Percentiles rank a stretch among this genome's conserved stretches.
Conservation (phyloP, 2,329 filamentous ascomycete species). For the Sarocladium kiliense region DNA sequence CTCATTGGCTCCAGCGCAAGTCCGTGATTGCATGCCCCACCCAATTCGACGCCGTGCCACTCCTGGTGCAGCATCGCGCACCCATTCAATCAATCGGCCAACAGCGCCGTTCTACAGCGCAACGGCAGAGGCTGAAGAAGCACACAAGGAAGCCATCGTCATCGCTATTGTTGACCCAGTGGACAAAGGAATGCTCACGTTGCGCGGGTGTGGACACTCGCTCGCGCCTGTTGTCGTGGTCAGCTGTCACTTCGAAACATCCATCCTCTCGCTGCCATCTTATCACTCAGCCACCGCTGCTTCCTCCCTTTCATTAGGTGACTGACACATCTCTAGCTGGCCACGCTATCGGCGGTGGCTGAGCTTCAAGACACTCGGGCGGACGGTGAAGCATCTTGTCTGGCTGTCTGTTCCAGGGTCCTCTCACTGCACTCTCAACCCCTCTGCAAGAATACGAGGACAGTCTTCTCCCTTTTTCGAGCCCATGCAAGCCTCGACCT, state of each 20-base stretch:
- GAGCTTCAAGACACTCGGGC: background rate
- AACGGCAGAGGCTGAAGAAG: background rate
- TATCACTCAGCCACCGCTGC: background rate
- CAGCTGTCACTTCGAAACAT: too few relatives aligned
- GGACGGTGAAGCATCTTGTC: background rate
- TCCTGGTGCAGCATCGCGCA: too few relatives aligned
- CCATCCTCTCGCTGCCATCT: too few relatives aligned
- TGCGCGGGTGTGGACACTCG: too few relatives aligned
- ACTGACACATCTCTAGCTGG: background rate
- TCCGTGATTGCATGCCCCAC: slow-evolving; percentile 1
- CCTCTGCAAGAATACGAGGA: background rate
- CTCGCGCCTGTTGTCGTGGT: too few relatives aligned
- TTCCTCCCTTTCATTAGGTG: background rate
- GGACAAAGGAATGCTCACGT: too few relatives aligned
- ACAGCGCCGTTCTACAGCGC: background rate
- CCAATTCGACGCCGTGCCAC: background rate
- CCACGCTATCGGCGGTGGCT: slow-evolving; percentile 7
- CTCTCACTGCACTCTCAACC: background rate
- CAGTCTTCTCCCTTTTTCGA: background rate
- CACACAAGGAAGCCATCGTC: background rate
- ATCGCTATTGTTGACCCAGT: too few relatives aligned
- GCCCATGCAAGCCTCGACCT: background rate
- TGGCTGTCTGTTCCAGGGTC: background rate
- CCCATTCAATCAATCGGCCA: too few relatives aligned
- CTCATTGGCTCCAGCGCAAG: background rate